Conservation (phyloP, 2,329 filamentous ascomycete genomes). For the Aureobasidium sp. region DNA sequence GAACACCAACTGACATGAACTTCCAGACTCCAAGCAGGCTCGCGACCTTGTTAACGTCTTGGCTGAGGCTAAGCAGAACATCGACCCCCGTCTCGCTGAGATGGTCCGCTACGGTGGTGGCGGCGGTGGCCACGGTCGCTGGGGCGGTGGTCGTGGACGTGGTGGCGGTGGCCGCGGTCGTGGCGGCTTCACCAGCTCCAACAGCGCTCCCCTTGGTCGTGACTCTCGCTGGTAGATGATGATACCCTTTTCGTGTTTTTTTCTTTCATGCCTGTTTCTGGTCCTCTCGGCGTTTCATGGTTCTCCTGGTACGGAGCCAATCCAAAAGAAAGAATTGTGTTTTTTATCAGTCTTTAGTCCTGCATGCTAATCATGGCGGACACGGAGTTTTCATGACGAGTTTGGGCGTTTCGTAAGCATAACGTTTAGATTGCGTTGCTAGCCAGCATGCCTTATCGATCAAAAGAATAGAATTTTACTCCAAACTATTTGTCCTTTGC, state of each 20-base stretch:
- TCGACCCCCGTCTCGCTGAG: conserved; percentile 90
- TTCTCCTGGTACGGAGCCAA: neutral
- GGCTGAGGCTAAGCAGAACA: conserved; percentile 93
- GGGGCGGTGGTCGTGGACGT: conserved; percentile 56
- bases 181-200: conserved; percentile 45
- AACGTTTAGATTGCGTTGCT: conserved; percentile 7
- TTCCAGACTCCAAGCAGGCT: conserved; percentile 55
- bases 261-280: neutral
- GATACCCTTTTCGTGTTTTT: conserved; percentile 1
- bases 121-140: conserved; percentile 60
- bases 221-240: conserved; percentile 50
- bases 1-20: conserved; percentile 26
- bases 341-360: neutral
- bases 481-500: neutral
- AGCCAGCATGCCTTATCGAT: neutral
- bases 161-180: conserved; percentile 32
- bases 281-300: conserved; percentile 3
- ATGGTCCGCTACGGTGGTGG: conserved; percentile 91
- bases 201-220: conserved; percentile 51
- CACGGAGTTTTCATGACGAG: neutral
- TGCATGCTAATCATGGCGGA: conserved; percentile 4
- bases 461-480: neutral
- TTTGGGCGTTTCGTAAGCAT: neutral
- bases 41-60: conserved; percentile 92
- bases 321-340: conserved; percentile 1